A percentile compares a stretch with the other conserved stretches of the same genome.
Evolutionary conservation across 805 yeast species (phyloP).

Genomic region (Wickerhamiella domercqiae): DNA sequence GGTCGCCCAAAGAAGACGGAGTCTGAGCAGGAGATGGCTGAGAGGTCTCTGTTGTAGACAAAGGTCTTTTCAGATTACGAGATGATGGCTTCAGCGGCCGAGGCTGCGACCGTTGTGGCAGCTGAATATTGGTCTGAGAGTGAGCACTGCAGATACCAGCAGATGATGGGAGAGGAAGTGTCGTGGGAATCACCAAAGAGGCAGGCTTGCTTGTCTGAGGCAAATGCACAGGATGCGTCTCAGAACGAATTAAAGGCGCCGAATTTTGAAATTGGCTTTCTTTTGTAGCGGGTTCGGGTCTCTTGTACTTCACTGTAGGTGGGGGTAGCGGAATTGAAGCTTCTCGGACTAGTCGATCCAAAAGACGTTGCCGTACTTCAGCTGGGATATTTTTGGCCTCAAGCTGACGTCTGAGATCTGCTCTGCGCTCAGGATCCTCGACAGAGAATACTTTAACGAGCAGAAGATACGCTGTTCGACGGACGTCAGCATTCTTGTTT

Average conservation of each 20-base stretch:
- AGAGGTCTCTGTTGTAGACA: neutral
- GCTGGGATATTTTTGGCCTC: constrained; percentile 18
- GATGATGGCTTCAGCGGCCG: neutral
- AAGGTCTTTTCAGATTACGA: neutral
- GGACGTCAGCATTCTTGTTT: constrained; percentile 17
- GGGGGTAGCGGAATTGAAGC: neutral
- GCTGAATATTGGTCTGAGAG: too few species aligned
- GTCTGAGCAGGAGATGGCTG: too few species aligned
- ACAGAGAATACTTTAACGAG: constrained; percentile 28
- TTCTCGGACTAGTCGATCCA: constrained; percentile 3
- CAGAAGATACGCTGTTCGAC: constrained; percentile 19
- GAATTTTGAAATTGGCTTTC: neutral
- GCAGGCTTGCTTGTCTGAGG: neutral
- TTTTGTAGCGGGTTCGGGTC: too few species aligned
- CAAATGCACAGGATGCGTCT: neutral
- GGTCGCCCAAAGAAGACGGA: neutral
- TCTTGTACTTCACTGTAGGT: neutral
- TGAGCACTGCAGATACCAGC: too few species aligned
- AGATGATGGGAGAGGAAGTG: too few species aligned
- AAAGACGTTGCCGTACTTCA: constrained; percentile 2
- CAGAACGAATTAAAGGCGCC: too few species aligned
- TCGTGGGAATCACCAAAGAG: neutral
- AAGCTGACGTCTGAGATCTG: constrained; percentile 32
- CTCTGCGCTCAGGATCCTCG: constrained; percentile 27
- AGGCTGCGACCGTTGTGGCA: too few species aligned